Evolutionary conservation across 148 eudicot genomes (phyloP).

Genomic region (Silene conica): DNA sequence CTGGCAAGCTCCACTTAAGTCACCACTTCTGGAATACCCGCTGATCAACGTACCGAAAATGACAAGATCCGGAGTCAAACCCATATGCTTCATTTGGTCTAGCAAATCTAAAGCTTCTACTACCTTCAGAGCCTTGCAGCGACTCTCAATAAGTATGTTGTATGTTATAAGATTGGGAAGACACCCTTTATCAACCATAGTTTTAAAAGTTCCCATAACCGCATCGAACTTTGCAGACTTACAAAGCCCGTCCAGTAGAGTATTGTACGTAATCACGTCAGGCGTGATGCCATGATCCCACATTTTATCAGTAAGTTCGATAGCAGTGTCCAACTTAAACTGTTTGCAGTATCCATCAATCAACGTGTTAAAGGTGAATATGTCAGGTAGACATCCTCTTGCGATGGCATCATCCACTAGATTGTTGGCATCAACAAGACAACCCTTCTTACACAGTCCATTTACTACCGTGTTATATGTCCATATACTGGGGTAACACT

Average conservation of each 20-base stretch:
- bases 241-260: slow-evolving; percentile 80
- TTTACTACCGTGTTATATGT: slow-evolving; percentile 76
- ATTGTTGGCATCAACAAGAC: slow-evolving; percentile 69
- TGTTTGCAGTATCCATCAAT: slow-evolving; percentile 91
- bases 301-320: slow-evolving; percentile 68
- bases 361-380: slow-evolving; percentile 82
- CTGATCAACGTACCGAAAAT: slow-evolving; percentile 70
- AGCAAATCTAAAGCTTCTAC: slow-evolving; percentile 56
- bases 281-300: slow-evolving; percentile 69
- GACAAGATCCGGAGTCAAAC: slow-evolving; percentile 67
- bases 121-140: slow-evolving; percentile 59
- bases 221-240: slow-evolving; percentile 63
- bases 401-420: slow-evolving; percentile 65
- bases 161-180: slow-evolving; percentile 66
- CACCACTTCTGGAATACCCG: slow-evolving; percentile 70
- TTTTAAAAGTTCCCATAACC: slow-evolving; percentile 67
- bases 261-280: slow-evolving; percentile 82
- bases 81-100: slow-evolving; percentile 50
- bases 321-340: slow-evolving; percentile 61
- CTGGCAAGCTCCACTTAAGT: slow-evolving; percentile 55
- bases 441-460: slow-evolving; percentile 88
- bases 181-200: slow-evolving; percentile 79
- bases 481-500: slow-evolving; percentile 70
- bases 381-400: slow-evolving; percentile 78
- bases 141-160: slow-evolving; percentile 75